Evolutionary conservation across 1,284 basidiomycete species (phyloP), one percentile per base, ranked within the genome.

Genomic region (Sanghuangporus sanghuang): DNA sequence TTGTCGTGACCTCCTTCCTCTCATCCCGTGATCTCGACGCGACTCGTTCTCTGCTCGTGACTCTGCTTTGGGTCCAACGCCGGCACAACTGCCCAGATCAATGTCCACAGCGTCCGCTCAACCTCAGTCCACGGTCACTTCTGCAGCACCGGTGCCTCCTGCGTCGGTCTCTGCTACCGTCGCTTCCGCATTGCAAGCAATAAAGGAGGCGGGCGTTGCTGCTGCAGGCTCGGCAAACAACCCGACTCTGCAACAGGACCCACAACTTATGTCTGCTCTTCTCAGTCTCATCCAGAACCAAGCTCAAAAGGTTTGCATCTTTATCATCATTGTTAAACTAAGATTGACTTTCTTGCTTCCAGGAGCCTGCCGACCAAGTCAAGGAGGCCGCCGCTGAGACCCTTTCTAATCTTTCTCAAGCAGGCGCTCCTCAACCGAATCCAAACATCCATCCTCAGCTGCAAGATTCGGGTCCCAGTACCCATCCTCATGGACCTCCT

Each of bases 331-430:
- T 48, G n/a, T n/a, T 21, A 38, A 18, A 57, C 38, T 38, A 59
- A 8, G 7, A 7, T 42, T 18, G 7, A 32, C 14, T 18, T 2
- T 54, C 16, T 5, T 35, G 16, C 12, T 21, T 32, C 11, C 32
- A 66, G 57, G 71, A 76, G 76, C 71, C 76, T 67, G 68, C 71
- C 57, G 76, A 70, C 57, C 73, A 77, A 69, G 79, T 78, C 56
- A 86, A 86, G 69, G 85, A 86, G 68, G 75, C 73, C 64, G 83
- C 84, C 63, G 85, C 85, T n/a, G 86, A 87, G 70, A 79, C 83
- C 0, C 78, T 88, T 7, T 86, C 85, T 6, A 84, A 85, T 66
- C 80, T 88, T 48, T 75, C 82, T n/a, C 84, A 84, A 73, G 76
- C 11, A 71, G 75, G 14, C 71, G 71, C 54, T 60, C 69, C 67